Percentiles rank a stretch among this genome's conserved stretches.
phyloP scores from a whole-genome alignment of 1,284 basidiomycete species.

The Cryptococcus maquisensis region DNA sequence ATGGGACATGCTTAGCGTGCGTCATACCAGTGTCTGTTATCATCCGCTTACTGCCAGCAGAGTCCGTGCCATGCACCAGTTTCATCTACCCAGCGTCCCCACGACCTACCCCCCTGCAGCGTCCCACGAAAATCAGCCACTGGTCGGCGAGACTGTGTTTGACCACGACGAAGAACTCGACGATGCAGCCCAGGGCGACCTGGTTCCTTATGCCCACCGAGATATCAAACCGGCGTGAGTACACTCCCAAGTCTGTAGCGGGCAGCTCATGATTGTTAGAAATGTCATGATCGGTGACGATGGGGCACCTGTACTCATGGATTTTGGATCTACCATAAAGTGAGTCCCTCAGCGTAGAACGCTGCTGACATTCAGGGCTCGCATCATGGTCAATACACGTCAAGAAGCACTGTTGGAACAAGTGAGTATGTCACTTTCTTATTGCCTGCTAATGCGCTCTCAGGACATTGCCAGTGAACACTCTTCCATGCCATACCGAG shows the following conservation, averaged over 20 bases:
- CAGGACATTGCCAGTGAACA: constrained; percentile 91
- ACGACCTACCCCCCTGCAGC: constrained; percentile 26
- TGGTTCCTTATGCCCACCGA: constrained; percentile 90
- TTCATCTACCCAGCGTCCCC: constrained; percentile 50
- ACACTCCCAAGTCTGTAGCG: neutral
- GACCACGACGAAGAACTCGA: constrained; percentile 67
- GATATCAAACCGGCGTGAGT: constrained; percentile 93
- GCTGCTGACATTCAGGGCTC: constrained; percentile 29
- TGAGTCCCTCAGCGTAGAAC: constrained; percentile 15
- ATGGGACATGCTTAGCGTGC: constrained; percentile 81
- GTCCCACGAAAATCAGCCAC: constrained; percentile 31
- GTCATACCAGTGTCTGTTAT: constrained; percentile 9
- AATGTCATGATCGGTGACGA: constrained; percentile 97
- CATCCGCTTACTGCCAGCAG: constrained; percentile 14
- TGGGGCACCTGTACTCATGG: constrained; percentile 90
- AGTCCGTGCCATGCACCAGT: constrained; percentile 88
- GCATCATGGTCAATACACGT: constrained; percentile 58
- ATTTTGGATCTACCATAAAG: constrained; percentile 76
- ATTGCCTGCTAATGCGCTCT: neutral
- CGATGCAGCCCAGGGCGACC: constrained; percentile 41
- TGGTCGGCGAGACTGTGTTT: constrained; percentile 52
- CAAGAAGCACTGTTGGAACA: constrained; percentile 82
- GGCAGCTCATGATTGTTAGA: constrained; percentile 49
- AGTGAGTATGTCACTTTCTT: constrained; percentile 45
- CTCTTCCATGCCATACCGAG: constrained; percentile 93